Conservation (phyloP, 352 stramenopile genomes). For the Phytopythium montanum region DNA sequence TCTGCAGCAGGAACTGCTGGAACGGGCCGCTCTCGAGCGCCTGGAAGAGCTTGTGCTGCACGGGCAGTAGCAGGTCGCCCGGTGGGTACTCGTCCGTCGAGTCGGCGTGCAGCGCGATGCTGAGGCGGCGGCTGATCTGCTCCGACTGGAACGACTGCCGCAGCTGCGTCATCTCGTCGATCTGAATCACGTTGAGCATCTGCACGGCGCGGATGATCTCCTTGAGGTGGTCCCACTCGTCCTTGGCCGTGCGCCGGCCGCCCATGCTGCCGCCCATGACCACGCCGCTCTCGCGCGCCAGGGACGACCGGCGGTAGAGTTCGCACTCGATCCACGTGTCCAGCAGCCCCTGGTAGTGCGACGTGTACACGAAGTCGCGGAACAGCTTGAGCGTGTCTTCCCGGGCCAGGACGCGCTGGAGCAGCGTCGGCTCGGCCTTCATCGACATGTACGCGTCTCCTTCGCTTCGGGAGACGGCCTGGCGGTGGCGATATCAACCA, state of each 20-base stretch:
- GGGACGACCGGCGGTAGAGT: slow-evolving; percentile 64
- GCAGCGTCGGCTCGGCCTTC: slow-evolving; percentile 48
- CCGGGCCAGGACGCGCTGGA: slow-evolving; percentile 63
- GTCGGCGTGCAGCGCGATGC: slow-evolving; percentile 58
- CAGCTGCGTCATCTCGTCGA: slow-evolving; percentile 50
- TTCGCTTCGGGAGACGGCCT: slow-evolving; percentile 65
- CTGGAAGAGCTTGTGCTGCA: slow-evolving; percentile 80
- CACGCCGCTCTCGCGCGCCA: slow-evolving; percentile 49
- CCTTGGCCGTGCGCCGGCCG: slow-evolving; percentile 40
- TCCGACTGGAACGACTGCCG: slow-evolving; percentile 65
- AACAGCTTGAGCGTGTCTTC: slow-evolving; percentile 82
- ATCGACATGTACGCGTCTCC: slow-evolving; percentile 38
- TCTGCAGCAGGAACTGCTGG: slow-evolving; percentile 69
- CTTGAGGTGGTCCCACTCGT: slow-evolving; percentile 81
- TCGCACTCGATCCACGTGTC: slow-evolving; percentile 87
- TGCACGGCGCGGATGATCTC: slow-evolving; percentile 55
- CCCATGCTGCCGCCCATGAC: slow-evolving; percentile 27
- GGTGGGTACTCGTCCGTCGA: slow-evolving; percentile 60
- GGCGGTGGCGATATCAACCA: neutral
- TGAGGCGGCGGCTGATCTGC: slow-evolving; percentile 64
- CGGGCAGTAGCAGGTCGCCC: slow-evolving; percentile 63
- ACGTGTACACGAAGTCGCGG: slow-evolving; percentile 70
- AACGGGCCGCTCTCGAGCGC: slow-evolving; percentile 75
- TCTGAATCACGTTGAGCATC: slow-evolving; percentile 49
- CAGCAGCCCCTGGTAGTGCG: slow-evolving; percentile 55